These are phyloP conservation scores for Eimeria falciformis DNA, from an alignment of 169 alveolate species.

Conservation along the genomic window DNA sequence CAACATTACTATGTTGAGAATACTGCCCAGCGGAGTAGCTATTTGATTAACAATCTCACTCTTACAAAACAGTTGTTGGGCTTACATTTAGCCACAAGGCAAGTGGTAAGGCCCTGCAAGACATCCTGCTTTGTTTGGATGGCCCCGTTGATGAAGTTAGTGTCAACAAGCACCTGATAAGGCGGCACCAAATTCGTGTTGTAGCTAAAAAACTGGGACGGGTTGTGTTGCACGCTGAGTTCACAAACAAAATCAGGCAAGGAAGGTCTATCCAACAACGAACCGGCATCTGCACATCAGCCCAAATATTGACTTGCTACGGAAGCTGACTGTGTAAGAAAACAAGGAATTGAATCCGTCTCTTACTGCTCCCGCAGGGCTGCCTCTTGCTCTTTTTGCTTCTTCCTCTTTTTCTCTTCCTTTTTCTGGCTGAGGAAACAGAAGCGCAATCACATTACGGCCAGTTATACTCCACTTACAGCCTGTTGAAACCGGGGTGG, in stretches of 20 bases:
- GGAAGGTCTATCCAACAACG: not conserved
- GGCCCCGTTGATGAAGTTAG: conserved; percentile 99
- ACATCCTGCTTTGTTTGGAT: conserved; percentile 98
- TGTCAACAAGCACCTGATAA: conserved; percentile 94
- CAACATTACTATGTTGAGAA: too few relatives aligned
- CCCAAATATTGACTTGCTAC: not conserved
- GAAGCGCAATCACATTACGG: not conserved
- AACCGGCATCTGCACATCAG: not conserved
- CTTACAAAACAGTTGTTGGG: not conserved
- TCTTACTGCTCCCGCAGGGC: conserved; percentile 70
- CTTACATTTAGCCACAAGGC: conserved; percentile 96
- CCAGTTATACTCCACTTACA: too few relatives aligned
- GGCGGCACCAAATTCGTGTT: conserved; percentile 84
- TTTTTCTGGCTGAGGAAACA: conserved; percentile 54
- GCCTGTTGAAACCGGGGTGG: too few relatives aligned
- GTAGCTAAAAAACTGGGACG: conserved; percentile 80
- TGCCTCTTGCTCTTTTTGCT: conserved; percentile 55
- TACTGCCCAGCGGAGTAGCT: too few relatives aligned
- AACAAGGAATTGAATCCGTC: not conserved
- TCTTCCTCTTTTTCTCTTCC: conserved; percentile 68
- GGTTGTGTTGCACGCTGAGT: conserved; percentile 76
- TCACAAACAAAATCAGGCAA: not conserved
- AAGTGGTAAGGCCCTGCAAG: conserved; percentile 96
- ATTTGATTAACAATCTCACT: too few relatives aligned
- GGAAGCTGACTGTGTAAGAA: not conserved